Evolutionary conservation across 2,329 filamentous ascomycete genomes (phyloP).

Genomic region (Aureobasidium namibiae): DNA sequence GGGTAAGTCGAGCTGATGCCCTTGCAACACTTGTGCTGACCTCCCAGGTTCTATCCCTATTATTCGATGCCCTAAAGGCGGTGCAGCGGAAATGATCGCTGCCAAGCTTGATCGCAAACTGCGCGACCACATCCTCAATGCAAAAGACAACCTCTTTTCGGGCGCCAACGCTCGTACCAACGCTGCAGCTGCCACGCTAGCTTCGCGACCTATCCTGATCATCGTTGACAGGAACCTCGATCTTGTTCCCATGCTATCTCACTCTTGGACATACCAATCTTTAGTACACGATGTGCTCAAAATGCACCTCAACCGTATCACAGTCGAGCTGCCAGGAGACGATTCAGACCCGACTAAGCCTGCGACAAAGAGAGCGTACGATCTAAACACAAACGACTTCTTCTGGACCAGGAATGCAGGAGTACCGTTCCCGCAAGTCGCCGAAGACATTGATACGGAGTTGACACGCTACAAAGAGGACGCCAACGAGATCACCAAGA

Average conservation of each 20-base stretch:
- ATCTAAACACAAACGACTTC: constrained; percentile 82
- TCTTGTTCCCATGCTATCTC: constrained; percentile 95
- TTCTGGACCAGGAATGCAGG: constrained; percentile 94
- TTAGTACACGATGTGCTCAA: constrained; percentile 70
- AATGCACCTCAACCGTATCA: constrained; percentile 87
- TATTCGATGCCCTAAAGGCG: constrained; percentile 86
- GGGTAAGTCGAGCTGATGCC: constrained; percentile 50
- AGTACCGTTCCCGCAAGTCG: constrained; percentile 87
- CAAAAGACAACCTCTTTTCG: constrained; percentile 95
- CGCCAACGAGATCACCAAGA: constrained; percentile 86
- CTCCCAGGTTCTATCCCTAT: constrained; percentile 70
- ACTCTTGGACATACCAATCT: constrained; percentile 87
- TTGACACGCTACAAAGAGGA: constrained; percentile 93
- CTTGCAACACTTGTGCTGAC: background rate
- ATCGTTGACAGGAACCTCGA: constrained; percentile 95
- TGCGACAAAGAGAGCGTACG: constrained; percentile 79
- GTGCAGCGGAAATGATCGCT: constrained; percentile 87
- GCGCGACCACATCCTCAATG: constrained; percentile 92
- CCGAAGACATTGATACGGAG: constrained; percentile 91
- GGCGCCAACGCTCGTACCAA: constrained; percentile 54
- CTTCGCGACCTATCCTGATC: constrained; percentile 78
- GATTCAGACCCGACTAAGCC: constrained; percentile 64
- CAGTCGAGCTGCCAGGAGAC: constrained; percentile 75
- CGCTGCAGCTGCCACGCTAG: constrained; percentile 51
- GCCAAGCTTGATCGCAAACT: constrained; percentile 92